These are phyloP conservation scores for Ophiobolus disseminans DNA, from an alignment of 2,329 filamentous ascomycete species.

Conservation along the genomic window DNA sequence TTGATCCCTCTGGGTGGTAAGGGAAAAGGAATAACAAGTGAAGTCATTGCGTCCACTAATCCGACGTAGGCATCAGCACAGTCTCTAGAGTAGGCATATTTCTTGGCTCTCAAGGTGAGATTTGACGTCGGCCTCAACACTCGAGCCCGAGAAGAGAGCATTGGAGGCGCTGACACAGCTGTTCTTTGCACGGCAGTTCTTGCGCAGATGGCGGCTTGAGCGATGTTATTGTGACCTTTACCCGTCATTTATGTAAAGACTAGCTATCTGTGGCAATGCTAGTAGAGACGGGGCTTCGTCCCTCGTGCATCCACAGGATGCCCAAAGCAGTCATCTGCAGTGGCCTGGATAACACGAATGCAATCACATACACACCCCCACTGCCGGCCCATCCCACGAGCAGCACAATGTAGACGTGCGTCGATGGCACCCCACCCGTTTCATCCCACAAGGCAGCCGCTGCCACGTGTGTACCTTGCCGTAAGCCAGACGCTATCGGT, in stretches of 20 bases:
- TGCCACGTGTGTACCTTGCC: constrained; percentile 27
- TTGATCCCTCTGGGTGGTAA: constrained; percentile 57
- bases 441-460: constrained; percentile 8
- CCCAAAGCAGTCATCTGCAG: constrained; percentile 5
- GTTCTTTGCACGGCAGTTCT: constrained; percentile 1
- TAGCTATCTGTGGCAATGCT: constrained; percentile 5
- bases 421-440: background rate
- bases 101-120: constrained; percentile 27
- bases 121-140: constrained; percentile 8
- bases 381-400: background rate
- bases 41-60: constrained; percentile 39
- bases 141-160: constrained; percentile 4
- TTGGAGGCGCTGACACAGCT: background rate
- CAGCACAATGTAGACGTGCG: background rate
- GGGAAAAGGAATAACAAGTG: constrained; percentile 25
- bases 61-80: constrained; percentile 21
- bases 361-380: constrained; percentile 6
- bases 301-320: constrained; percentile 2
- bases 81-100: too few species aligned
- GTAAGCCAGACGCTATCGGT: constrained; percentile 15
- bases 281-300: constrained; percentile 3
- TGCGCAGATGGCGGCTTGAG: background rate
- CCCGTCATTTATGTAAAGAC: constrained; percentile 3
- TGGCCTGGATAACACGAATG: constrained; percentile 8
- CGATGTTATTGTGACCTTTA: background rate